Percentiles rank a stretch among this genome's conserved stretches.
Evolutionary conservation across 2,329 filamentous ascomycete species (phyloP).

Genomic region (Aspergillus novoparasiticus): DNA sequence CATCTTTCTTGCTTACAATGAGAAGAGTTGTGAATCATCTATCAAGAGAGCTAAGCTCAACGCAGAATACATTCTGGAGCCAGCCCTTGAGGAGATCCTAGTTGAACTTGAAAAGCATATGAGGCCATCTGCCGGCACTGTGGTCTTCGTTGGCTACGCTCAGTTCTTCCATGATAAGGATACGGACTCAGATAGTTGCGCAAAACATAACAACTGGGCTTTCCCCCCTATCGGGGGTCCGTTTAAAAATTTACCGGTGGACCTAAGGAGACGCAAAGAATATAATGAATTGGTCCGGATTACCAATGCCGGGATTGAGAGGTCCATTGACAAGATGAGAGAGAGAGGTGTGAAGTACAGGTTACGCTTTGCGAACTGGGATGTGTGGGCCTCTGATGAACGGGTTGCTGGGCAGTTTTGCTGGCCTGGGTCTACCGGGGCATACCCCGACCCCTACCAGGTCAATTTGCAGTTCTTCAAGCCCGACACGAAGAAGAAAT

Average conservation of each 20-base stretch:
- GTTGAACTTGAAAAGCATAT: slow-evolving; percentile 2
- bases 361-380: slow-evolving; percentile 31
- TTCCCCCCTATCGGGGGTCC: neutral
- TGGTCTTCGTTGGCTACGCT: slow-evolving; percentile 9
- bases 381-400: slow-evolving; percentile 25
- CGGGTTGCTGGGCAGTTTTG: slow-evolving; percentile 39
- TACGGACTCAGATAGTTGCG: neutral
- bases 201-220: slow-evolving; percentile 9
- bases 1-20: slow-evolving; percentile 21
- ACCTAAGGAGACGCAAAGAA: neutral
- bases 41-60: slow-evolving; percentile 6
- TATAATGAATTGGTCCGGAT: slow-evolving; percentile 12
- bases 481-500: slow-evolving; percentile 7
- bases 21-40: slow-evolving; percentile 15
- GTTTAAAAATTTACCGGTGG: neutral
- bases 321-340: neutral
- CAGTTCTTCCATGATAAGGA: slow-evolving; percentile 11
- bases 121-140: neutral
- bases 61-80: neutral
- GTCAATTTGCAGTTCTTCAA: slow-evolving; percentile 40
- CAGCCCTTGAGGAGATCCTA: slow-evolving; percentile 4
- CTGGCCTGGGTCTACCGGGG: slow-evolving; percentile 17
- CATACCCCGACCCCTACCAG: slow-evolving; percentile 31
- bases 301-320: slow-evolving; percentile 1
- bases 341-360: slow-evolving; percentile 10